Conservation (phyloP, 352 stramenopile species). For the Globisporangium barbulae region DNA sequence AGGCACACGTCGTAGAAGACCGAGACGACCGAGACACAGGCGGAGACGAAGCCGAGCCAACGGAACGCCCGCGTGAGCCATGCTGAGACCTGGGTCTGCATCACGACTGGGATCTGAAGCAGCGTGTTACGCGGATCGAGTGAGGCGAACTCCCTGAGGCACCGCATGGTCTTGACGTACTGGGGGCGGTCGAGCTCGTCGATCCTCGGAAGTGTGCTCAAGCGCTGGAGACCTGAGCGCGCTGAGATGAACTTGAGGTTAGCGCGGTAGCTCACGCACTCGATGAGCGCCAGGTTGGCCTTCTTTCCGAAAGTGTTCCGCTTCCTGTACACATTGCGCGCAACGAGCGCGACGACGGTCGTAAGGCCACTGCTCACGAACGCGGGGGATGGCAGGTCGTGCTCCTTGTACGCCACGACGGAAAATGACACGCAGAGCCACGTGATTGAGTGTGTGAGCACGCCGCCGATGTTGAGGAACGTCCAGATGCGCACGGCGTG, state of each 20-base stretch:
- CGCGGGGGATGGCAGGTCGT: conserved; percentile 5
- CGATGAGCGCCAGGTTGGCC: neutral
- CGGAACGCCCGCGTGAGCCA: neutral
- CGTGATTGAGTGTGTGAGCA: neutral
- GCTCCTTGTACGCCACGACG: neutral
- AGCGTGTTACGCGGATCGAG: conserved; percentile 13
- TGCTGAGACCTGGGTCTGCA: neutral
- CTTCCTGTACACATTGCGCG: conserved; percentile 18
- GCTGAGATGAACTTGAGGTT: conserved; percentile 6
- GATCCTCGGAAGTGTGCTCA: neutral
- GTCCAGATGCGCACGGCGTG: conserved; percentile 9
- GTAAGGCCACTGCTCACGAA: conserved; percentile 14
- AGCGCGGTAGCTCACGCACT: conserved; percentile 16
- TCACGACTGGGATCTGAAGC: neutral
- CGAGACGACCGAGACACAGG: neutral
- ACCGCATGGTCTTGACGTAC: conserved; percentile 14
- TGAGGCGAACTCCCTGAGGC: neutral
- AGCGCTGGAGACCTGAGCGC: neutral
- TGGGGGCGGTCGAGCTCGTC: neutral
- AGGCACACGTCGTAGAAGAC: neutral
- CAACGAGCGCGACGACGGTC: conserved; percentile 12
- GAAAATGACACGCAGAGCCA: conserved; percentile 5
- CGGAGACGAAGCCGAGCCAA: neutral
- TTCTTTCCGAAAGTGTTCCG: neutral
- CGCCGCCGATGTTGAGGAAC: conserved; percentile 6